These are phyloP conservation scores for Coemansia sp. DNA, from an alignment of 192 early-diverging fungal genomes.

Conservation along the genomic window DNA sequence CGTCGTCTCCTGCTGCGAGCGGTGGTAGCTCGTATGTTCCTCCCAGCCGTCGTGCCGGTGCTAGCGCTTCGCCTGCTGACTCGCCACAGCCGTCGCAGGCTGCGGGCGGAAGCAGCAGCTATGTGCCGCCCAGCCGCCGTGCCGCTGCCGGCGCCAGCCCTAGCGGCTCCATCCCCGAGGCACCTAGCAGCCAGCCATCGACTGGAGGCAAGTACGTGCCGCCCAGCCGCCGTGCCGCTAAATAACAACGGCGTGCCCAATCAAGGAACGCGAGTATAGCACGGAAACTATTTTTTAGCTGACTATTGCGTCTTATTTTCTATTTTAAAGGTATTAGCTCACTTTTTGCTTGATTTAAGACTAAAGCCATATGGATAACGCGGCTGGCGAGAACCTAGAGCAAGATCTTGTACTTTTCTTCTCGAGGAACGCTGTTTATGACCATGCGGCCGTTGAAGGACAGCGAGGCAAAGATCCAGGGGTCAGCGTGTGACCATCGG, in stretches of 20 bases:
- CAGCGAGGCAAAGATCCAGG: constrained; percentile 92
- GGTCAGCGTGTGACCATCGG: constrained; percentile 85
- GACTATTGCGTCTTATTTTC: no score
- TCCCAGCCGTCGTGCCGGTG: constrained; percentile 23
- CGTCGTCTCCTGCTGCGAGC: constrained; percentile 11
- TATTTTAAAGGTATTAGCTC: no score
- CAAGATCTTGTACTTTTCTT: constrained; percentile 84
- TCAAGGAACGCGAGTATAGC: no score
- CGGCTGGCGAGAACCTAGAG: no score
- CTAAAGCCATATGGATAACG: no score
- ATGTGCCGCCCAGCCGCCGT: not conserved
- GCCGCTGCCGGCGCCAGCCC: not conserved
- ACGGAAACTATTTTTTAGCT: no score
- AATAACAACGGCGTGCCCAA: no score
- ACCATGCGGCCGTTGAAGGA: constrained; percentile 94
- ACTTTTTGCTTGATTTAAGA: no score
- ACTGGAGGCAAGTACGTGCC: constrained; percentile 27
- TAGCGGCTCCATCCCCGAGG: not conserved
- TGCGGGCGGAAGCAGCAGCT: not conserved
- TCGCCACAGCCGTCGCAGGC: constrained; percentile 12
- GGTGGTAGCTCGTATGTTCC: constrained; percentile 20
- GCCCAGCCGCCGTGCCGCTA: constrained; percentile 30
- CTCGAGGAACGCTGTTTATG: constrained; percentile 83
- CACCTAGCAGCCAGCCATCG: not conserved
- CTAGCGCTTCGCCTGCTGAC: not conserved